Percentiles rank a stretch among this genome's conserved stretches.
These are phyloP conservation scores for Eucalyptus cloeziana DNA, from an alignment of 345 rosid genomes.

Conservation along the genomic window DNA sequence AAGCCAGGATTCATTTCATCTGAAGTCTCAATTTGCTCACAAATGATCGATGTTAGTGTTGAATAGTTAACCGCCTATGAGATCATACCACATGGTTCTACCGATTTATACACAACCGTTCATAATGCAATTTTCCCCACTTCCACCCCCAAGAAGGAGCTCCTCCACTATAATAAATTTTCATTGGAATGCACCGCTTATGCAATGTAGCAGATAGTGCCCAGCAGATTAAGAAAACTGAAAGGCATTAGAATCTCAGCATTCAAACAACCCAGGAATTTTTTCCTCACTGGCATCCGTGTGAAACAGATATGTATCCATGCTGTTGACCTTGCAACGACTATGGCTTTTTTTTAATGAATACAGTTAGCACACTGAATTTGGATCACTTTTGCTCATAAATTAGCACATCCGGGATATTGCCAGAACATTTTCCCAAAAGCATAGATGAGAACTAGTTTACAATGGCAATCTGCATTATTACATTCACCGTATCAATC, in stretches of 20 bases:
- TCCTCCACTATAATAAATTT: not conserved
- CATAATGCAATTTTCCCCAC: not conserved
- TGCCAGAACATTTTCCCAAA: not conserved
- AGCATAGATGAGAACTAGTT: not conserved
- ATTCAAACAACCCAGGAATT: not conserved
- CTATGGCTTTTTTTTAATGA: not conserved
- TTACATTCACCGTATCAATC: not conserved
- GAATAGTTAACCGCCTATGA: not conserved
- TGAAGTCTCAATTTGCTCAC: not conserved
- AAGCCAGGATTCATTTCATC: not conserved
- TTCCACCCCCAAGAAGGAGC: not conserved
- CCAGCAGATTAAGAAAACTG: not conserved
- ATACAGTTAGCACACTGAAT: not conserved
- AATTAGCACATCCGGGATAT: not conserved
- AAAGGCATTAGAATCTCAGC: not conserved
- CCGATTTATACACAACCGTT: not conserved
- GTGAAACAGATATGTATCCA: not conserved
- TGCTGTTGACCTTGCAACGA: not conserved
- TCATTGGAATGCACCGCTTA: not conserved
- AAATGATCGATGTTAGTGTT: not conserved
- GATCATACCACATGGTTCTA: not conserved
- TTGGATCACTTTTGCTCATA: not conserved
- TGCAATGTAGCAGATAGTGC: not conserved
- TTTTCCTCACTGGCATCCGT: not conserved
- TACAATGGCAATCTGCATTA: not conserved